phyloP scores from a whole-genome alignment of 2,329 filamentous ascomycete genomes.

The Zarea fungicola region DNA sequence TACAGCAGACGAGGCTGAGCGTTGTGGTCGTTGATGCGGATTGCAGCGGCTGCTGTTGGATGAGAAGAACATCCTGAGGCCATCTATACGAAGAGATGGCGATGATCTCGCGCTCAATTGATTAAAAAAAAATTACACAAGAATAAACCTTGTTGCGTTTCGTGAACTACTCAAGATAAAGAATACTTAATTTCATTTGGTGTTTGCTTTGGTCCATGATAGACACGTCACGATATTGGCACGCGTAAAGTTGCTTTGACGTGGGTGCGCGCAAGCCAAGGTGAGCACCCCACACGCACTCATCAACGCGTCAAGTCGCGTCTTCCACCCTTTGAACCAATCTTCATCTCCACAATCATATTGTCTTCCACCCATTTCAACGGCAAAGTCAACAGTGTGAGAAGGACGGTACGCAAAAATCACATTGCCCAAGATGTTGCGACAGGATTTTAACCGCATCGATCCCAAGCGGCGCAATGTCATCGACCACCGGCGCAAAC shows the following conservation, averaged over 20 bases:
- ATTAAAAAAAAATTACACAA: too few relatives aligned
- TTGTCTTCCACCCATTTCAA: background rate
- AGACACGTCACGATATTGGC: too few relatives aligned
- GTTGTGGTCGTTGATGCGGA: too few relatives aligned
- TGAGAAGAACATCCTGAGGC: too few relatives aligned
- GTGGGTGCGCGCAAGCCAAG: background rate
- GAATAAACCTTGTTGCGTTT: too few relatives aligned
- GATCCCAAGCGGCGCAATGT: slow-evolving; percentile 70
- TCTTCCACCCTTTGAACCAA: slow-evolving; percentile 20
- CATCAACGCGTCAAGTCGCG: slow-evolving; percentile 29
- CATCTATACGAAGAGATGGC: too few relatives aligned
- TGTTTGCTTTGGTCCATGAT: too few relatives aligned
- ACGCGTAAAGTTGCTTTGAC: slow-evolving; percentile 8
- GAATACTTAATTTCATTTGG: too few relatives aligned
- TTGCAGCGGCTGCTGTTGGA: too few relatives aligned
- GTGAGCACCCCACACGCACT: slow-evolving; percentile 7
- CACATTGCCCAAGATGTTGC: slow-evolving; percentile 36
- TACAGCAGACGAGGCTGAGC: too few relatives aligned
- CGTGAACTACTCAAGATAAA: too few relatives aligned
- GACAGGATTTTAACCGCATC: slow-evolving; percentile 47
- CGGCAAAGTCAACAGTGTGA: background rate
- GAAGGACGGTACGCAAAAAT: background rate
- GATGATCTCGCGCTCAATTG: too few relatives aligned
- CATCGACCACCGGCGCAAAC: slow-evolving; percentile 76
- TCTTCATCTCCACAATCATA: slow-evolving; percentile 5